phyloP scores from a whole-genome alignment of 306 rosid genomes.

The Erythrophleum fordii region DNA sequence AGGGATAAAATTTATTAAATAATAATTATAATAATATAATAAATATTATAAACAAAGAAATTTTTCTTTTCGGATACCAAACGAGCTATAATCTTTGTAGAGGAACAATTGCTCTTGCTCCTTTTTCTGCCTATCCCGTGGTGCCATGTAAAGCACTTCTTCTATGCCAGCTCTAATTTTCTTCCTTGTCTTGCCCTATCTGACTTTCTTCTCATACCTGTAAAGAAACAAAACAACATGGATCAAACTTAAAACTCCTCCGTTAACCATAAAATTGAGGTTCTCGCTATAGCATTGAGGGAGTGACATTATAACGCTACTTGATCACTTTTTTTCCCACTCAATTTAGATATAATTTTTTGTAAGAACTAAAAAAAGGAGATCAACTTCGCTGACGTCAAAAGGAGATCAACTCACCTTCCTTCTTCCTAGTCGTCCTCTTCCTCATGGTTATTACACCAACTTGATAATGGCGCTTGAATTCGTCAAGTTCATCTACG shows the following conservation, averaged over 20 bases:
- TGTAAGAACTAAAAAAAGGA: too few species aligned
- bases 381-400: too few species aligned
- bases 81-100: too few species aligned
- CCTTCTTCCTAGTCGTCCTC: constrained; percentile 11
- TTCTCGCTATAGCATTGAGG: background rate
- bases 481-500: constrained; percentile 19
- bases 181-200: constrained; percentile 2
- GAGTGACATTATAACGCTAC: too few species aligned
- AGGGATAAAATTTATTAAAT: too few species aligned
- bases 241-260: background rate
- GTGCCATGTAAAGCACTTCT: too few species aligned
- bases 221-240: background rate
- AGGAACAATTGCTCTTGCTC: too few species aligned
- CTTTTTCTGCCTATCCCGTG: too few species aligned
- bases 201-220: constrained; percentile 45
- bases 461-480: constrained; percentile 20
- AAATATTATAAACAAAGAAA: too few species aligned
- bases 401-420: constrained; percentile 22
- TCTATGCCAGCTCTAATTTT: too few species aligned
- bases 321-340: background rate
- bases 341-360: background rate
- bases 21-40: too few species aligned
- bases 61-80: too few species aligned
- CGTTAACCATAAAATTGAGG: background rate
- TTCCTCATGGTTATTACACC: constrained; percentile 17